phyloP scores from a whole-genome alignment of 2,329 filamentous ascomycete genomes.

The Apiospora saccharicola region DNA sequence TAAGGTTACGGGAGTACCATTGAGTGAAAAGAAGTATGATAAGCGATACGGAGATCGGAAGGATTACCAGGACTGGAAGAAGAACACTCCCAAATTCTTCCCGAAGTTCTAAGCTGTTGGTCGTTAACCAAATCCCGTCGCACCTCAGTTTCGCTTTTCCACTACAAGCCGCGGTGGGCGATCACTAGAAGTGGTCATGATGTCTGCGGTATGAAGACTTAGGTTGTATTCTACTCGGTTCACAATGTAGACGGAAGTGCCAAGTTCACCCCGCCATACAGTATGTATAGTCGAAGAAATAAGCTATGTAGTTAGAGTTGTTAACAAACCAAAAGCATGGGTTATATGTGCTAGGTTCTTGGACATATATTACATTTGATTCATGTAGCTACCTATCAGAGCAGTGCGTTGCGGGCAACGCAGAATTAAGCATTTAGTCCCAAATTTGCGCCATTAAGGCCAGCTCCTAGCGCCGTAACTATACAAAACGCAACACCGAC shows the following conservation, averaged over 20 bases:
- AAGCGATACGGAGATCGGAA: constrained; percentile 67
- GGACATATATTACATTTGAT: neutral
- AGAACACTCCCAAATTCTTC: constrained; percentile 69
- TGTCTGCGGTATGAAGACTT: too few species aligned
- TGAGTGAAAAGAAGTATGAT: constrained; percentile 75
- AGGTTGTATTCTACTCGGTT: too few species aligned
- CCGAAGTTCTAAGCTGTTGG: constrained; percentile 58
- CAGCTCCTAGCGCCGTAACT: constrained; percentile 7
- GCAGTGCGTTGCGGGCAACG: neutral
- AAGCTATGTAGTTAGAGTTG: too few species aligned
- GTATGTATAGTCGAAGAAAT: too few species aligned
- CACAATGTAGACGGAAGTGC: too few species aligned
- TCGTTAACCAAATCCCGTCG: neutral
- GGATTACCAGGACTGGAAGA: constrained; percentile 74
- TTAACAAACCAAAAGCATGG: neutral
- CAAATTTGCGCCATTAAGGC: neutral
- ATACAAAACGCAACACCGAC: neutral
- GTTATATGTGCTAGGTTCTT: neutral
- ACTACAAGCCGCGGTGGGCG: too few species aligned
- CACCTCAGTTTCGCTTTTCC: too few species aligned
- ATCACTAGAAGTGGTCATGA: too few species aligned
- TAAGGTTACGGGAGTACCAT: constrained; percentile 68
- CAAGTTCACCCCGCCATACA: too few species aligned
- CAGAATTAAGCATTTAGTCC: neutral
- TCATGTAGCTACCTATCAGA: neutral